Percentiles rank a stretch among this genome's conserved stretches.
These are phyloP conservation scores for Chamaecrista fasciculata DNA, from an alignment of 306 rosid species.

Conservation along the genomic window DNA sequence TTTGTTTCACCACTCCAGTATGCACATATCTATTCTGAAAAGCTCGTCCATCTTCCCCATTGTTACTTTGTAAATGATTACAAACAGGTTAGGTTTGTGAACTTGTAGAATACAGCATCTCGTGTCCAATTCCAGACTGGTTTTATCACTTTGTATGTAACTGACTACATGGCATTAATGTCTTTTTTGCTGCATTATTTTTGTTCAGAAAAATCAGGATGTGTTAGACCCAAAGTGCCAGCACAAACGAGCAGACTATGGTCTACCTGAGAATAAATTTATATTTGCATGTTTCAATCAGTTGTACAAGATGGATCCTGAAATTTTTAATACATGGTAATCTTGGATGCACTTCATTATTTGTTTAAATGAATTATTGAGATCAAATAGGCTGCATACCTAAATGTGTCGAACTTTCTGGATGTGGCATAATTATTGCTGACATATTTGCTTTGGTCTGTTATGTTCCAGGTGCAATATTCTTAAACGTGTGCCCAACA, in stretches of 20 bases:
- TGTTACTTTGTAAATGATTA: slow-evolving; percentile 98
- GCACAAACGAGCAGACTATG: slow-evolving; percentile 54
- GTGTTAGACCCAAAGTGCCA: slow-evolving; percentile 74
- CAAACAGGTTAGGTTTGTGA: slow-evolving; percentile 69
- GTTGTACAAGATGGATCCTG: slow-evolving; percentile 99
- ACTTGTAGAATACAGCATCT: not conserved
- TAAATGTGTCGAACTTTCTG: not conserved
- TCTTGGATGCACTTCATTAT: slow-evolving; percentile 15
- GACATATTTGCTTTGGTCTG: slow-evolving; percentile 12
- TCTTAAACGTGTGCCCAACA: slow-evolving; percentile 90
- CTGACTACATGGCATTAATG: not conserved
- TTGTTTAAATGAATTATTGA: not conserved
- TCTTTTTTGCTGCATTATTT: not conserved
- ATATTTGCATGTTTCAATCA: slow-evolving; percentile 86
- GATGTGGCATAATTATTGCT: slow-evolving; percentile 20
- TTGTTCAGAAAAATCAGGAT: slow-evolving; percentile 82
- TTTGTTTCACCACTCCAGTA: slow-evolving; percentile 49
- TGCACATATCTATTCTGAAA: slow-evolving; percentile 89
- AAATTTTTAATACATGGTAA: slow-evolving; percentile 88
- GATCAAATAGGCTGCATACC: not conserved
- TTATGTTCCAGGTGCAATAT: slow-evolving; percentile 76
- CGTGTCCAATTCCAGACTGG: slow-evolving; percentile 1
- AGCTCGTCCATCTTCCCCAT: slow-evolving; percentile 95
- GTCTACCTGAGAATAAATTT: slow-evolving; percentile 14
- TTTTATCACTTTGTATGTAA: too few species aligned